These are phyloP conservation scores for Mycena leptocephala DNA, from an alignment of 768 basidiomycete genomes.

Conservation along the genomic window DNA sequence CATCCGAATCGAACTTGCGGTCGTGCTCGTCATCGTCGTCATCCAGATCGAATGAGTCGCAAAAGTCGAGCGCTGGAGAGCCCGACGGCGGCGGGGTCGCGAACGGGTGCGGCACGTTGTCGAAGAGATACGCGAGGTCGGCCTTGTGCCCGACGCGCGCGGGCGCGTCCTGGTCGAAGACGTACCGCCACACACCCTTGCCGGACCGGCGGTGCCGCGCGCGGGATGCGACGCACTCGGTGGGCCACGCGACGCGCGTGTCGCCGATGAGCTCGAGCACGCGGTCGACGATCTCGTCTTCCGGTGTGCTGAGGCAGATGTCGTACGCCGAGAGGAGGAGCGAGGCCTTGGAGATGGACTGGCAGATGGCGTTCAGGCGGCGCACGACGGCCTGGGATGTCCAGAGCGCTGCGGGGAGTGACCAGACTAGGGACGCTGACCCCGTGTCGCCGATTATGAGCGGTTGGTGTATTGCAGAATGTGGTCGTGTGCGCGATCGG, in stretches of 20 bases:
- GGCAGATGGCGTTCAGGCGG: constrained; percentile 82
- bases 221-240: constrained; percentile 72
- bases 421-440: constrained; percentile 78
- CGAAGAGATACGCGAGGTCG: constrained; percentile 86
- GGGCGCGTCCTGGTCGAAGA: constrained; percentile 88
- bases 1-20: constrained; percentile 45
- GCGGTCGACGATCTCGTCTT: constrained; percentile 78
- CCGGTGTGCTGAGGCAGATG: constrained; percentile 72
- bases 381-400: constrained; percentile 73
- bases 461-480: constrained; percentile 65
- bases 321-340: constrained; percentile 80
- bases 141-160: constrained; percentile 74
- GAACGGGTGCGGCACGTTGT: constrained; percentile 75
- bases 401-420: constrained; percentile 74
- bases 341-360: constrained; percentile 75
- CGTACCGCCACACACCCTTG: constrained; percentile 82
- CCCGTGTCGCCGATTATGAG: constrained; percentile 84
- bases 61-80: constrained; percentile 39
- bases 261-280: constrained; percentile 86
- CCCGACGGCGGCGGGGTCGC: constrained; percentile 45
- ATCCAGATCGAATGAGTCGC: constrained; percentile 51
- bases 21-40: constrained; percentile 55
- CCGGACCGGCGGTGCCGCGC: constrained; percentile 68
- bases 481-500: constrained; percentile 42
- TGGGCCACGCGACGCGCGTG: constrained; percentile 84